Evolutionary conservation across 768 basidiomycete genomes (phyloP).

Genomic region (Steccherinum ochraceum): DNA sequence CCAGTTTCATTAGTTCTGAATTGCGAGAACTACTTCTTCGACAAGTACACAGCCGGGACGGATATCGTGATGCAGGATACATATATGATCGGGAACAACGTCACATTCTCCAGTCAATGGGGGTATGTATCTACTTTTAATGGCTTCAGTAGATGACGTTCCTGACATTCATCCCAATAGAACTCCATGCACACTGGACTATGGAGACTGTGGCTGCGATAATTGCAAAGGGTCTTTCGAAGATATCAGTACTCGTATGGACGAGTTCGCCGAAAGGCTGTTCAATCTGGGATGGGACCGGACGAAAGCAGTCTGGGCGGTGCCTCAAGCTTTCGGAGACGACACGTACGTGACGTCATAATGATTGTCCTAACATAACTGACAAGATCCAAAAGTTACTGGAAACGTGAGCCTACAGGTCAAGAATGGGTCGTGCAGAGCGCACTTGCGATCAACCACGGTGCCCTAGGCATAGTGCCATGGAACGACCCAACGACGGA

Average conservation of each 20-base stretch:
- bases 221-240: conserved; percentile 62
- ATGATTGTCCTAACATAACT: background rate
- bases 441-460: conserved; percentile 65
- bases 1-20: conserved; percentile 51
- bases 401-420: conserved; percentile 61
- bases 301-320: conserved; percentile 69
- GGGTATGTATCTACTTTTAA: conserved; percentile 24
- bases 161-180: conserved; percentile 7
- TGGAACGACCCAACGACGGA: conserved; percentile 37
- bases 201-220: conserved; percentile 72
- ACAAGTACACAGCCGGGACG: conserved; percentile 51
- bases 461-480: conserved; percentile 39
- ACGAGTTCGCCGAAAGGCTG: conserved; percentile 54
- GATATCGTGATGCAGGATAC: conserved; percentile 70
- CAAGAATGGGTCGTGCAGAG: conserved; percentile 63
- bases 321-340: conserved; percentile 73
- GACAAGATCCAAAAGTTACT: conserved; percentile 35
- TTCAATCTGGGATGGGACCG: conserved; percentile 63
- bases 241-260: conserved; percentile 63
- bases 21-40: conserved; percentile 58
- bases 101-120: conserved; percentile 57
- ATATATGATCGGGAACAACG: conserved; percentile 51
- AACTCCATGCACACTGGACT: conserved; percentile 57
- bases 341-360: conserved; percentile 21
- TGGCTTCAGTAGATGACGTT: background rate